A percentile compares a stretch with the other conserved stretches of the same genome.
Evolutionary conservation across 2,329 filamentous ascomycete species (phyloP).

Genomic region (Tolypocladium capitatum): DNA sequence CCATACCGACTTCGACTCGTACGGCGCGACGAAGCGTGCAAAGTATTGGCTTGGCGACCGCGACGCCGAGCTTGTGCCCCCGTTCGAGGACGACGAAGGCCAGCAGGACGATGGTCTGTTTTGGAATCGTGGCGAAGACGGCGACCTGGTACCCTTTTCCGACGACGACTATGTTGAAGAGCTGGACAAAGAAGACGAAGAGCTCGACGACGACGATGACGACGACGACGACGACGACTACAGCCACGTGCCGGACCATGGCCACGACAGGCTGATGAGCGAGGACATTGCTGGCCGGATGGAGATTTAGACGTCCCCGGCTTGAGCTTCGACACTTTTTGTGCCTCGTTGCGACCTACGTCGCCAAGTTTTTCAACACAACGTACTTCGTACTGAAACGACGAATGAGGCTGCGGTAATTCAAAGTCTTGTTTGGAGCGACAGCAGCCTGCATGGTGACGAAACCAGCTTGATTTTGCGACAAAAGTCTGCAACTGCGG

Average conservation of each 20-base stretch:
- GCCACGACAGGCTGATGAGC: conserved; percentile 41
- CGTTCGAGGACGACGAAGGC: conserved; percentile 33
- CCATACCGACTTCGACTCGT: conserved; percentile 18
- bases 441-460: not conserved
- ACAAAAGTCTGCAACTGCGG: not conserved
- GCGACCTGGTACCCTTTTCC: conserved; percentile 40
- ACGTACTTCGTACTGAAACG: not conserved
- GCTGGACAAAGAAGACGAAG: conserved; percentile 11
- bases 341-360: not conserved
- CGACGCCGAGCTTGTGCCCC: conserved; percentile 33
- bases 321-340: not conserved
- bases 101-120: conserved; percentile 35
- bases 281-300: conserved; percentile 50
- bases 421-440: not conserved
- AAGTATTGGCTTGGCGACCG: conserved; percentile 76
- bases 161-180: conserved; percentile 38
- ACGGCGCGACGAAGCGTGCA: conserved; percentile 52
- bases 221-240: conserved; percentile 30
- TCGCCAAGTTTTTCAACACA: conserved; percentile 1
- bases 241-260: conserved; percentile 25
- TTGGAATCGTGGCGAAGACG: conserved; percentile 46
- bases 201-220: conserved; percentile 31
- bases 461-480: no score
- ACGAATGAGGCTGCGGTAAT: not conserved
- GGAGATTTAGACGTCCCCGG: conserved; percentile 36